Base-by-base conservation (phyloP, 2,329 filamentous ascomycete genomes). In the Gremmenia infestans region DNA sequence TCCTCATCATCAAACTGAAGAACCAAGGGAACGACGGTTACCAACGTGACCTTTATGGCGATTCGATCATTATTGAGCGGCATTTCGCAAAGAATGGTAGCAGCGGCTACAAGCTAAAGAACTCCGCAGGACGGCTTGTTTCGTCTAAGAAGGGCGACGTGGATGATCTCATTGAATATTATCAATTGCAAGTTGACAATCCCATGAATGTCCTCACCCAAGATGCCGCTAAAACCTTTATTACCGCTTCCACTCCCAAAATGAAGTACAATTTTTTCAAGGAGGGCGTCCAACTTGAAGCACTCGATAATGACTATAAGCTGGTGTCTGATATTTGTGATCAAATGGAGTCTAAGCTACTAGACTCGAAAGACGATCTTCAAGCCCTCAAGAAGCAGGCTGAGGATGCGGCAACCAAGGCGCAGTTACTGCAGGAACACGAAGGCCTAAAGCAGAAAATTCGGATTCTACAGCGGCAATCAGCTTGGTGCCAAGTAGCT, bases 201-300 rank as follows among this genome's bases (percentile, higher is more conserved):
- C 94, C 94, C 0, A 86, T 99, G 76, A 97, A 95, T 57, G 89
- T 97, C 6, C 79, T 99, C 17, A 96, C 92, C 0, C 94, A 99
- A 71, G 94, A 99, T 69, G 91, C 92, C 72, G 94, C 94, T 11
- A 85, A 94, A 11, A 89, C 96, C 56, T 99, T 99, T 66, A 80
- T 99, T 45, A 96, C 93, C 67, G 83, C 86, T 37, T 93, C 94
- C 12, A 88, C 85, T 2, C 83, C 91, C 0, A 76, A 82, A 3
- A 86, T 93, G 58, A 99, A 99, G 70, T 99, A 97, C 78, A 94
- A 90, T 63, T 97, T 97, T 67, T 99, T 99, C 68, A 82, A 96
- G 58, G 91, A 92, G 65, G 94, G 94, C 25, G 95, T 96, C 0
- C 92, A 97, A 66, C 81, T 99, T 0, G 91, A 97, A 70, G 87